Conservation (phyloP, 768 basidiomycete species). For the Mycena galericulata region DNA sequence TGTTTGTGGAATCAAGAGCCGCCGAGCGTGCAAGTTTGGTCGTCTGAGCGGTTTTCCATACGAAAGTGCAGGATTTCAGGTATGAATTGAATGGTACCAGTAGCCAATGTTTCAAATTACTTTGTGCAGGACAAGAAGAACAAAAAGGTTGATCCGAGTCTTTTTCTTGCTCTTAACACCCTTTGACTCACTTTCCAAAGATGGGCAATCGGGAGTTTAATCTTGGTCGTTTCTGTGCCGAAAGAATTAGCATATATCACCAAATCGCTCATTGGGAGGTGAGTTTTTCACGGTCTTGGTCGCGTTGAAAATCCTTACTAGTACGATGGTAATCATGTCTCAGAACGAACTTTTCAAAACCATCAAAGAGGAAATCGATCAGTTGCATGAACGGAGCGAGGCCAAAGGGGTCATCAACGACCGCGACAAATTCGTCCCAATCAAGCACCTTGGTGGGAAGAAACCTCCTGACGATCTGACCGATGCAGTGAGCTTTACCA, state of each 20-base stretch:
- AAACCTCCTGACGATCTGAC: constrained; percentile 74
- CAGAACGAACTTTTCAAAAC: constrained; percentile 75
- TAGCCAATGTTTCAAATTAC: constrained; percentile 18
- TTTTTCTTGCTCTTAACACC: too few species aligned
- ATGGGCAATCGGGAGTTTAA: constrained; percentile 52
- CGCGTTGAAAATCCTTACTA: constrained; percentile 25
- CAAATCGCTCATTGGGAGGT: constrained; percentile 89
- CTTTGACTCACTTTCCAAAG: too few species aligned
- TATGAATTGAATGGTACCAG: constrained; percentile 38
- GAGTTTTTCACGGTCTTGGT: constrained; percentile 39
- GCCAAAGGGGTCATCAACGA: constrained; percentile 45
- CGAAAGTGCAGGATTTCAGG: constrained; percentile 76
- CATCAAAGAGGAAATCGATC: constrained; percentile 69
- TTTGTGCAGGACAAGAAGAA: constrained; percentile 20
- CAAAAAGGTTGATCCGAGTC: too few species aligned
- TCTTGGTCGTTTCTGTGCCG: constrained; percentile 86
- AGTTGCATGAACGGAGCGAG: constrained; percentile 53
- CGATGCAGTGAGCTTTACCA: constrained; percentile 57
- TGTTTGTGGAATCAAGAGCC: constrained; percentile 74
- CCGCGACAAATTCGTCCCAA: constrained; percentile 59
- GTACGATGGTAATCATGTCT: constrained; percentile 6
- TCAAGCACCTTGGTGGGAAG: constrained; percentile 65
- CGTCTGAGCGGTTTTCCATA: constrained; percentile 78
- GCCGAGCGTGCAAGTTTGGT: constrained; percentile 65
- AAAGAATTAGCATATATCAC: constrained; percentile 75